phyloP scores from a whole-genome alignment of 2,329 filamentous ascomycete species.

The Aspergillus novoparasiticus region DNA sequence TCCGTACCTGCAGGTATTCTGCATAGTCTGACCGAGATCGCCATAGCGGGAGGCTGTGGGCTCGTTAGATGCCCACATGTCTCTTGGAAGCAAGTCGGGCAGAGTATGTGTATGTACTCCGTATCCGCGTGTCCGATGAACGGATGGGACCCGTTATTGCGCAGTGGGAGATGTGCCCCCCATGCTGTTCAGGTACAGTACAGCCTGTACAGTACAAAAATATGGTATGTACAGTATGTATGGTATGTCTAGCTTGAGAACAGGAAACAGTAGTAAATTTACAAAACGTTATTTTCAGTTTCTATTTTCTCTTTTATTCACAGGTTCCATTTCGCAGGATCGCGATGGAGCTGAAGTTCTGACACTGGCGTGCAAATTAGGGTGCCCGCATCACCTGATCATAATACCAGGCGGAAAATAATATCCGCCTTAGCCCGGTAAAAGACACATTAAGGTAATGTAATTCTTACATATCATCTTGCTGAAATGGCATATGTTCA shows the following conservation, averaged over 20 bases:
- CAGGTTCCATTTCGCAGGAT: too few relatives aligned
- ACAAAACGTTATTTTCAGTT: background rate
- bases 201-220: too few relatives aligned
- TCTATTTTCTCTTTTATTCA: background rate
- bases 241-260: too few relatives aligned
- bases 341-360: background rate
- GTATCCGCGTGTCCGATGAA: background rate
- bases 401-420: background rate
- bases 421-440: background rate
- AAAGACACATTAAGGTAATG: too few relatives aligned
- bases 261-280: background rate
- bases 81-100: background rate
- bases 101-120: background rate
- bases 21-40: background rate
- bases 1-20: background rate
- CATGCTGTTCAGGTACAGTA: background rate
- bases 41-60: background rate
- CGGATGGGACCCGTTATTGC: background rate
- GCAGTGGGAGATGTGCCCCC: background rate
- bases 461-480: too few relatives aligned
- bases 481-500: too few relatives aligned
- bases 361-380: background rate
- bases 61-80: background rate
- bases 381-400: background rate
- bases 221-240: too few relatives aligned